A percentile compares a stretch with the other conserved stretches of the same genome.
Evolutionary conservation across 768 basidiomycete species (phyloP).

Genomic region (Russula virescens): DNA sequence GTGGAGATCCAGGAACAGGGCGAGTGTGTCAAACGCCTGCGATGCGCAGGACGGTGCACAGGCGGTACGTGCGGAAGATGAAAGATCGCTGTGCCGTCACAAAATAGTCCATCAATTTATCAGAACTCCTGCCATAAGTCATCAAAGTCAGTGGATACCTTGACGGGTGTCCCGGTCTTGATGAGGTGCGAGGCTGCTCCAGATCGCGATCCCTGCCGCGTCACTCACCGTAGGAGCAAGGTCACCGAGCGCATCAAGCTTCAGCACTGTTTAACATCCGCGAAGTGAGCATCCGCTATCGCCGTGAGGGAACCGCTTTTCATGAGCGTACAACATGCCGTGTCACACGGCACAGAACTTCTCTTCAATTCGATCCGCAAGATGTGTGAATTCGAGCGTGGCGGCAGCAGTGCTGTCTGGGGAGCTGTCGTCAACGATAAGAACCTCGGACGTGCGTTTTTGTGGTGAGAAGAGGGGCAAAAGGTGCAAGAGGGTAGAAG

Average conservation of each 20-base stretch:
- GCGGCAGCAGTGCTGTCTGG: conserved; percentile 26
- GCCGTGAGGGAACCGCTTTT: no score
- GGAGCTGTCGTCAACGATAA: conserved; percentile 47
- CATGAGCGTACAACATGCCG: no score
- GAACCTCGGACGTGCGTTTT: conserved; percentile 61
- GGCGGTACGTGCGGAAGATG: conserved; percentile 90
- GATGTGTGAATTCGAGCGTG: conserved; percentile 47
- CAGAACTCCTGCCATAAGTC: no score
- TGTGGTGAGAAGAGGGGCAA: no score
- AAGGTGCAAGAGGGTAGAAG: no score
- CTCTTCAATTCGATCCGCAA: no score
- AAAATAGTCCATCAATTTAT: no score
- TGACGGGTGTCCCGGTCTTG: conserved; percentile 86
- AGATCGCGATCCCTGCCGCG: conserved; percentile 49
- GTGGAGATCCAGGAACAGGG: conserved; percentile 83
- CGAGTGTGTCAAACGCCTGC: conserved; percentile 80
- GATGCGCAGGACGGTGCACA: conserved; percentile 83
- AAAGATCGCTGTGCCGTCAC: conserved; percentile 60
- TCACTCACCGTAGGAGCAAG: conserved; percentile 37
- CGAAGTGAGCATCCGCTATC: no score
- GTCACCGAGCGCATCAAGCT: no score
- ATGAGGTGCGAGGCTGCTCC: conserved; percentile 92
- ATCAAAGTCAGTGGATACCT: conserved; percentile 43
- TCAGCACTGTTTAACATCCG: no score
- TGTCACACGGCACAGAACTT: conserved; percentile 82